These are phyloP conservation scores for Carpinus fangiana DNA, from an alignment of 306 rosid genomes.

Conservation along the genomic window DNA sequence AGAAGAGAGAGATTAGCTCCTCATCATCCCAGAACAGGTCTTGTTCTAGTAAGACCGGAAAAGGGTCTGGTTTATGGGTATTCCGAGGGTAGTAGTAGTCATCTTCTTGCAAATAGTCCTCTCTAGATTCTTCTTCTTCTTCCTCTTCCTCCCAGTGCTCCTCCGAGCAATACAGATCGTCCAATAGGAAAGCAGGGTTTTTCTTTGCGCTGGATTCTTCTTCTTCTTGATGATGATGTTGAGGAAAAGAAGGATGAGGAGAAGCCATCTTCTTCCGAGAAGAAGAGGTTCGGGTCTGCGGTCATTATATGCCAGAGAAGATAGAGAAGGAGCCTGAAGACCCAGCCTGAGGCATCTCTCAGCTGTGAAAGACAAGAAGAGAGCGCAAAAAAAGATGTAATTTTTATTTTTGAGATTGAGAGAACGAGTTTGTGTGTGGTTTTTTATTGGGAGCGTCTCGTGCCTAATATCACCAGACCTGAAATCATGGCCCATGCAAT, in stretches of 20 bases:
- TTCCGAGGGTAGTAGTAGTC: conserved; percentile 19
- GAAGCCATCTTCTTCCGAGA: conserved; percentile 49
- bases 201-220: conserved; percentile 12
- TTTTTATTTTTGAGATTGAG: too few species aligned
- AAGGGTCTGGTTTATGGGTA: conserved; percentile 11
- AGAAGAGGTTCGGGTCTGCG: conserved; percentile 37
- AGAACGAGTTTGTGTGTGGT: neutral
- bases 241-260: neutral
- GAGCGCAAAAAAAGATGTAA: neutral
- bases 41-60: conserved; percentile 40
- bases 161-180: conserved; percentile 72
- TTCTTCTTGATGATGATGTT: neutral
- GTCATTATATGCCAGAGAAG: conserved; percentile 35
- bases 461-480: conserved; percentile 27
- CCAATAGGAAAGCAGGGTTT: conserved; percentile 42
- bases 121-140: conserved; percentile 5
- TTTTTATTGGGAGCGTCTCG: conserved; percentile 21
- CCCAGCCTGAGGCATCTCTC: conserved; percentile 27
- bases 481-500: conserved; percentile 55
- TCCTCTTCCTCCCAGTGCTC: conserved; percentile 66
- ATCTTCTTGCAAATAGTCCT: conserved; percentile 20
- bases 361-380: neutral
- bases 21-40: conserved; percentile 75
- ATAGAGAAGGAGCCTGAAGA: conserved; percentile 6
- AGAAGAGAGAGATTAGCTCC: conserved; percentile 59